Base-by-base conservation (phyloP, 768 basidiomycete genomes). In the Boletales sp. region DNA sequence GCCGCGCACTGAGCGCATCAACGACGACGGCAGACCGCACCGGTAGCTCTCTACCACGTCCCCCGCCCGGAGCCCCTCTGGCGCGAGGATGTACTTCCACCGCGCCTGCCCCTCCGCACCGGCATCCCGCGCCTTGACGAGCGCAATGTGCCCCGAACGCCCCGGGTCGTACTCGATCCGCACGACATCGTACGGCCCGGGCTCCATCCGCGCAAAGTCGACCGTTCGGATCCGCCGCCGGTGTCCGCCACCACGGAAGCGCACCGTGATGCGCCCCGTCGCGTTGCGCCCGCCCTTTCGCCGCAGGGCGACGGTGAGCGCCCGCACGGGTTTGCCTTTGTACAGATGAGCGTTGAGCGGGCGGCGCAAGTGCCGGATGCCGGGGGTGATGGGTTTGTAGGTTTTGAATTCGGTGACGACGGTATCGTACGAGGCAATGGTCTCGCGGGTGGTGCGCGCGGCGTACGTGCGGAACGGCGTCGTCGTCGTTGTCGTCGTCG, bases 91-190 rank as follows among this genome's bases (percentile, higher is more conserved):
- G 65, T 99, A 99, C 62, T 83, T 87, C 84, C 87, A 95, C 59
- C 73, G 77, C 53, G 78, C 73, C 52, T 50, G 67, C 1, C 81
- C 86, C 53, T 77, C 73, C 31, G 79, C 75, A 9, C 64, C 65
- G 4, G 75, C 66, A 57, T 83, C 74, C 44, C 84, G 74, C 62
- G 81, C 85, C 63, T 77, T 77, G 62, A 97, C 64, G 52, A 99
- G 79, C 2, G 96, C 95, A 62, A 99, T 95, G 67, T 99, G 96
- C 8, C 90, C 92, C 33, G 86, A 89, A 39, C 96, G 79, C 5
- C 89, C 89, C 0, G 96, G 96, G 73, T 98, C 96, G 63, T 95
- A 99, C 72, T 98, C 96, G 57, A 99, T 90, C 41, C 96, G 81
- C 4, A 94, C 79, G 40, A 98, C 93, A 57, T 94, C 90, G 61